These are phyloP conservation scores for Capsaspora owczarzaki DNA, from an alignment of 78 protist species.

Conservation along the genomic window DNA sequence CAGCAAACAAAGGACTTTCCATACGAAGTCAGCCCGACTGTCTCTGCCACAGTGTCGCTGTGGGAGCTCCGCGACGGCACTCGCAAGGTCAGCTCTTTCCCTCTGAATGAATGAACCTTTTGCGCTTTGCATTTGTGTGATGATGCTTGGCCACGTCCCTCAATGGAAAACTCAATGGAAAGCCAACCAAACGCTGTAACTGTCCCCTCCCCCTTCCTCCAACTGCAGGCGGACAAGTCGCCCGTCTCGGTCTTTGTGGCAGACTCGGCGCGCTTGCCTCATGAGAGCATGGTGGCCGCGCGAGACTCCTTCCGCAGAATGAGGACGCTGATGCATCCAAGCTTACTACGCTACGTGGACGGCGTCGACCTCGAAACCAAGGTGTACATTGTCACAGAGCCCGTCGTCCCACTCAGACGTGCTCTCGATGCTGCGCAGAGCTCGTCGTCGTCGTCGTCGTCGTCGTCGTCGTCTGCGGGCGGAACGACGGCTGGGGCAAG, in stretches of 20 bases:
- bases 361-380: constrained; percentile 1
- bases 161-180: no score
- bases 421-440: not conserved
- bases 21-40: not conserved
- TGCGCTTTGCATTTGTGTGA: no score
- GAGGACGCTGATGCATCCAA: constrained; percentile 3
- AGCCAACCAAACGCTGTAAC: no score
- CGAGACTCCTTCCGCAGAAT: constrained; percentile 1
- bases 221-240: not conserved
- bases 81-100: no score
- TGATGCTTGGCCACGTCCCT: no score
- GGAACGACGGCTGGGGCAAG: no score
- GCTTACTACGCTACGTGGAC: constrained; percentile 7
- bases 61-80: constrained; percentile 4
- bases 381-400: constrained; percentile 12
- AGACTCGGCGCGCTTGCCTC: not conserved
- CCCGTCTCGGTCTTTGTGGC: not conserved
- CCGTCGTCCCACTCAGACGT: not conserved
- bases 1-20: not conserved
- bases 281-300: not conserved
- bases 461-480: no score
- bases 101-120: no score
- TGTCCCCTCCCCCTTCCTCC: no score
- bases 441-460: no score
- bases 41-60: not conserved